Evolutionary conservation across 805 yeast species (phyloP).

Genomic region (Saturnispora sanitii): DNA sequence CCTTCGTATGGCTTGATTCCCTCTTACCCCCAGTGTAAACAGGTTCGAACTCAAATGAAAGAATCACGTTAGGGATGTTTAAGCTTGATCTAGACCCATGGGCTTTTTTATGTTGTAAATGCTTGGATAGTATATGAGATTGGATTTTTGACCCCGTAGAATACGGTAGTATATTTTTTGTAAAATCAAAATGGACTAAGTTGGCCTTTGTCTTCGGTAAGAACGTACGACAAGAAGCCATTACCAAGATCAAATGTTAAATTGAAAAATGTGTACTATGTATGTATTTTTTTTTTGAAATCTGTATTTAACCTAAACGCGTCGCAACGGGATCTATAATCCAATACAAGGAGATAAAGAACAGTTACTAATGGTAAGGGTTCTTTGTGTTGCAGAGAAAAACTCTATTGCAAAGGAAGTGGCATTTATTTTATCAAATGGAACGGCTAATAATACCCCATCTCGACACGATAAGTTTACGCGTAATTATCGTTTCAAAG

Average conservation of each 20-base stretch:
- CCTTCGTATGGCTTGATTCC: constrained; percentile 31
- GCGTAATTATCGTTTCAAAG: constrained; percentile 71
- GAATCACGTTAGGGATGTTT: constrained; percentile 43
- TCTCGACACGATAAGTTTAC: constrained; percentile 47
- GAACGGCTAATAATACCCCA: constrained; percentile 34
- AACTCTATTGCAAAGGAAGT: constrained; percentile 89
- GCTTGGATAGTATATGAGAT: constrained; percentile 18
- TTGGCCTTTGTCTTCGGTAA: no score
- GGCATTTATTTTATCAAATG: constrained; percentile 67
- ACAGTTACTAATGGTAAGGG: constrained; percentile 58
- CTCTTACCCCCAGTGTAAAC: constrained; percentile 91
- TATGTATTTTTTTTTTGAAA: no score
- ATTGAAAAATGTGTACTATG: no score
- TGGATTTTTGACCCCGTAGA: constrained; percentile 44
- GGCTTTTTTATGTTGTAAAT: constrained; percentile 30
- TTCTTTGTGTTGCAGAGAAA: constrained; percentile 94
- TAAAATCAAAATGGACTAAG: neutral
- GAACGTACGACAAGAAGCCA: no score
- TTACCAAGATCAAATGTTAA: no score
- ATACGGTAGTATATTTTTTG: neutral
- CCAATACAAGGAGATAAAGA: no score
- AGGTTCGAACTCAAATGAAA: constrained; percentile 78
- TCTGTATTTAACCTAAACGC: neutral
- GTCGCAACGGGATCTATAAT: no score
- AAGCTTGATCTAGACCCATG: constrained; percentile 25